Evolutionary conservation across 2,329 filamentous ascomycete genomes (phyloP), one percentile per base, ranked within the genome.

Genomic region (Eurotiales sp.): DNA sequence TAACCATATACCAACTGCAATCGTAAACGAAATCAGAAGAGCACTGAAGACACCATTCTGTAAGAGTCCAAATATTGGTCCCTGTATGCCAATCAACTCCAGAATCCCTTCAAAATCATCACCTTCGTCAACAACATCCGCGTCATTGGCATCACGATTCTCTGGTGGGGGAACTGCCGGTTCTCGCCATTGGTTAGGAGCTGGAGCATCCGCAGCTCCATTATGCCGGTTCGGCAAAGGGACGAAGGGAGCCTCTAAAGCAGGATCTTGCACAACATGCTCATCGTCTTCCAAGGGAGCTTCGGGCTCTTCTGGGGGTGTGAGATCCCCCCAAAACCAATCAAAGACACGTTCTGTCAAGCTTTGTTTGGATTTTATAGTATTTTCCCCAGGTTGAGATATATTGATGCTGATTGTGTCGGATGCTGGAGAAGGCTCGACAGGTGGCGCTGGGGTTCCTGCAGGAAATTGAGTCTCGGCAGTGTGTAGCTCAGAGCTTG

Each of bases 101-200:
- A 99, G 84, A 47, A 99, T 88, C 0, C 93, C 93, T 66, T 99
- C 93, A 14, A 99, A 83, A 64, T 99, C 93, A 70, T 99, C 93
- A 8, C 88, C 88, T 59, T 96, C 87, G 39, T 78, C 76, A 14
- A 73, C 67, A n/a, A 71, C 74, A 57, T 79, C 76, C 42, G 67
- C 73, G 55, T 85, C 82, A 41, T 84, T 82, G 11, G 74, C 63
- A 60, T 96, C 89, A 47, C 43, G 50, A 21, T 47, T 47, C 10
- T 51, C 48, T 34, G 30, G 39, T 27, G 83, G 82, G 19, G 82
- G 75, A 1, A 81, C 80, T 53, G 86, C 83, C 12, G 73, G 78
- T 50, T 82, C 80, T 36, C 73, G 75, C 47, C 41, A 48, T 36
- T 50, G 54, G 37, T 60, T 58, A 15, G 41, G 45, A 40, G 60